Percentiles rank a stretch among this genome's conserved stretches.
phyloP scores from a whole-genome alignment of 345 rosid species.

The Alliaria petiolata region DNA sequence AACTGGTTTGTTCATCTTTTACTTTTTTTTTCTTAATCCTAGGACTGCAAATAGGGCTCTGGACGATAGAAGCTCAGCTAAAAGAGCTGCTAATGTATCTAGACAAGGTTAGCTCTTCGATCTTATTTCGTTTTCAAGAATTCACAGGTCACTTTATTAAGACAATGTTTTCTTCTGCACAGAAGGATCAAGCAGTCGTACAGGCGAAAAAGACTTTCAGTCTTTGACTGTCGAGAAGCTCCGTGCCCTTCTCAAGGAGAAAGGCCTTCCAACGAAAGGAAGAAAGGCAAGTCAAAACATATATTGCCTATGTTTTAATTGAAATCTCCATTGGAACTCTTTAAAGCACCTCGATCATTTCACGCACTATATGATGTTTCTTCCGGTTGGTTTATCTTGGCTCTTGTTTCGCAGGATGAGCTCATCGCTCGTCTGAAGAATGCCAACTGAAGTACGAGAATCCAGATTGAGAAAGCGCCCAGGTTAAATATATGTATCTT shows the following conservation, averaged over 20 bases:
- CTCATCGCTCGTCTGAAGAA: constrained; percentile 71
- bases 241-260: constrained; percentile 75
- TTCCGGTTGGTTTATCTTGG: not conserved
- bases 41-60: constrained; percentile 69
- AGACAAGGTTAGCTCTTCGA: constrained; percentile 43
- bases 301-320: not conserved
- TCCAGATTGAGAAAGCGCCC: not conserved
- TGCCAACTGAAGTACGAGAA: constrained; percentile 30
- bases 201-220: constrained; percentile 57
- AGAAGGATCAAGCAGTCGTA: constrained; percentile 67
- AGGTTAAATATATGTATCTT: constrained; percentile 12
- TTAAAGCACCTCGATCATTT: too few relatives aligned
- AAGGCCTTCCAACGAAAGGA: constrained; percentile 69
- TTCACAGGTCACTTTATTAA: not conserved
- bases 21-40: not conserved
- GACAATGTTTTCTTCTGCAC: not conserved
- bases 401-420: constrained; percentile 60
- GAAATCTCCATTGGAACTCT: not conserved
- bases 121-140: not conserved
- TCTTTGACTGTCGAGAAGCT: constrained; percentile 85
- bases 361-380: constrained; percentile 17
- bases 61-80: constrained; percentile 56
- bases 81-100: constrained; percentile 56
- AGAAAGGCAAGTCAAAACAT: constrained; percentile 57
- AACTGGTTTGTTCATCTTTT: not conserved